Evolutionary conservation across 2,329 filamentous ascomycete species (phyloP).

Genomic region (Annulohypoxylon truncatum): DNA sequence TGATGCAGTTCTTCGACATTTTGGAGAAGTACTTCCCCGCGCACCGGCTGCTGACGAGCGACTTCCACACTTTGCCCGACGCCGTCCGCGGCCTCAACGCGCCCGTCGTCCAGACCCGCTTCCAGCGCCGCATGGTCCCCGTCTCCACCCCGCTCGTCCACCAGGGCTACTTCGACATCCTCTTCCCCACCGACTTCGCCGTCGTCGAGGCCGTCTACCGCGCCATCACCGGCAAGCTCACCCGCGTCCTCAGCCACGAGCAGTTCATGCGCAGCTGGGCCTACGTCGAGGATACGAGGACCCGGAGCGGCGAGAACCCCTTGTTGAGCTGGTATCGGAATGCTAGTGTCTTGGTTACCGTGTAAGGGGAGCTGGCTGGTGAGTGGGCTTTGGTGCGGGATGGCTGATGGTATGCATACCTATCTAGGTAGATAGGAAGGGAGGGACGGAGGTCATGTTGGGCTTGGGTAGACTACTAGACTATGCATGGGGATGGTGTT

Average conservation of each 20-base stretch:
- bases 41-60: conserved; percentile 87
- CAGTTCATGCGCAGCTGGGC: conserved; percentile 93
- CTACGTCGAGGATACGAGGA: conserved; percentile 88
- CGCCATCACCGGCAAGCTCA: conserved; percentile 91
- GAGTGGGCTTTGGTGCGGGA: not conserved
- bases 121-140: conserved; percentile 85
- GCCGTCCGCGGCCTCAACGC: conserved; percentile 86
- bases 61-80: conserved; percentile 89
- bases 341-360: conserved; percentile 89
- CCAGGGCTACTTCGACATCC: conserved; percentile 98
- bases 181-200: conserved; percentile 95
- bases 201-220: conserved; percentile 93
- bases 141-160: conserved; percentile 93
- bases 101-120: conserved; percentile 96
- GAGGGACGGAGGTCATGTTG: not conserved
- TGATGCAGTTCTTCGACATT: conserved; percentile 98
- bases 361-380: conserved; percentile 60
- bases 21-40: conserved; percentile 88
- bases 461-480: not conserved
- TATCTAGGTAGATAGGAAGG: not conserved
- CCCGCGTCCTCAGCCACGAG: conserved; percentile 84
- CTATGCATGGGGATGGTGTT: not conserved
- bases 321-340: conserved; percentile 95
- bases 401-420: not conserved
- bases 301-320: conserved; percentile 91